Evolutionary conservation across 2,329 filamentous ascomycete species (phyloP).

Genomic region (Clonostachys sp.): DNA sequence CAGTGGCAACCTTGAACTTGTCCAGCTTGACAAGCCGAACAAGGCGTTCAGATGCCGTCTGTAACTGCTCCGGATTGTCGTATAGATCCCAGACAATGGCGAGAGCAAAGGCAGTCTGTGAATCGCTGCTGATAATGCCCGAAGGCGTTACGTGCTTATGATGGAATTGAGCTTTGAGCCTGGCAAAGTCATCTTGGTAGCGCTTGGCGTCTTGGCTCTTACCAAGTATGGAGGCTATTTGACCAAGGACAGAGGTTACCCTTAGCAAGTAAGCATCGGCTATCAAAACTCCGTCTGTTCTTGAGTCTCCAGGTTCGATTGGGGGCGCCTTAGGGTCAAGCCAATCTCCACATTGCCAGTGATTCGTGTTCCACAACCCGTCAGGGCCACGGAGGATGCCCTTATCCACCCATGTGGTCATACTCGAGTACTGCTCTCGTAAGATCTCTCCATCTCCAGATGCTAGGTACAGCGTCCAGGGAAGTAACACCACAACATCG

Average conservation of each 20-base stretch:
- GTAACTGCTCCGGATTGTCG: no score
- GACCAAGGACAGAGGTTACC: constrained; percentile 27
- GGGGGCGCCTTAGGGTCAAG: constrained; percentile 39
- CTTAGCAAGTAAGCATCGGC: constrained; percentile 41
- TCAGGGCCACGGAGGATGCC: constrained; percentile 27
- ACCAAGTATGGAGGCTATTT: constrained; percentile 23
- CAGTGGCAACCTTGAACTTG: constrained; percentile 27
- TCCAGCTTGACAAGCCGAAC: background rate
- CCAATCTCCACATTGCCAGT: constrained; percentile 39
- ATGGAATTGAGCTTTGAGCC: background rate
- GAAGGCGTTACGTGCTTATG: background rate
- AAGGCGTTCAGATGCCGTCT: background rate
- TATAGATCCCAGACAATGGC: constrained; percentile 29
- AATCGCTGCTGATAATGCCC: background rate
- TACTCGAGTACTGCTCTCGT: constrained; percentile 27
- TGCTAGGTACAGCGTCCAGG: constrained; percentile 32
- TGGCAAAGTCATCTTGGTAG: constrained; percentile 10
- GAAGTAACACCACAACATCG: constrained; percentile 19
- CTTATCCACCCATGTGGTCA: constrained; percentile 31
- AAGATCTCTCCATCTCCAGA: constrained; percentile 29
- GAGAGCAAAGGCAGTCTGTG: constrained; percentile 7
- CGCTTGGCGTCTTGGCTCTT: constrained; percentile 12
- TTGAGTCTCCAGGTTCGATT: constrained; percentile 27
- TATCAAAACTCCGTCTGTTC: constrained; percentile 31
- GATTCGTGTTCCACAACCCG: constrained; percentile 31